These are phyloP conservation scores for Trypanosoma caninum DNA, from an alignment of 208 protist genomes.

Conservation along the genomic window DNA sequence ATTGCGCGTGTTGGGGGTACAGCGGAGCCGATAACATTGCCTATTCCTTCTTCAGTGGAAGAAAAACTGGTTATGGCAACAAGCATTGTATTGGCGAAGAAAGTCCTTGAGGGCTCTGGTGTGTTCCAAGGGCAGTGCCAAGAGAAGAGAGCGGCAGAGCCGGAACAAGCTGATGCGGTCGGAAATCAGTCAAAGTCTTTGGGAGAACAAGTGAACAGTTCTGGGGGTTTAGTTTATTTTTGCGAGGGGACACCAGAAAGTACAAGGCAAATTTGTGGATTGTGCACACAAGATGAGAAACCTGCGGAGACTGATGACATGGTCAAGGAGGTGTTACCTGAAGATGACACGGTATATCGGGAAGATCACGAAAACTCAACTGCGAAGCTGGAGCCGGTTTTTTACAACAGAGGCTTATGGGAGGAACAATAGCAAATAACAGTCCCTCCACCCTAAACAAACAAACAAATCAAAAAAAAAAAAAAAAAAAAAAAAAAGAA, in stretches of 20 bases:
- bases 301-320: neutral
- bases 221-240: no score
- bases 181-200: neutral
- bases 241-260: no score
- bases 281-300: neutral
- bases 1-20: slow-evolving; percentile 11
- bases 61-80: slow-evolving; percentile 7
- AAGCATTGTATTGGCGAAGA: slow-evolving; percentile 28
- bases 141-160: neutral
- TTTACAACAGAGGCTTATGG: slow-evolving; percentile 26
- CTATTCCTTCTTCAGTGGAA: slow-evolving; percentile 4
- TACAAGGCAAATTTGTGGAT: no score
- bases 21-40: slow-evolving; percentile 13
- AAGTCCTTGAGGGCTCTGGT: slow-evolving; percentile 13
- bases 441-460: neutral
- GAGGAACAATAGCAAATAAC: slow-evolving; percentile 10
- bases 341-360: neutral
- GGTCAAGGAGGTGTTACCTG: neutral
- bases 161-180: slow-evolving; percentile 3
- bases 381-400: slow-evolving; percentile 6
- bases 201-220: neutral
- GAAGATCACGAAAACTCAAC: neutral
- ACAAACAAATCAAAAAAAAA: neutral
- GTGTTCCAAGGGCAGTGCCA: neutral
- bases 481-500: slow-evolving; percentile 28